Evolutionary conservation across 2,329 filamentous ascomycete species (phyloP).

Genomic region (Elsinoe necatrix): DNA sequence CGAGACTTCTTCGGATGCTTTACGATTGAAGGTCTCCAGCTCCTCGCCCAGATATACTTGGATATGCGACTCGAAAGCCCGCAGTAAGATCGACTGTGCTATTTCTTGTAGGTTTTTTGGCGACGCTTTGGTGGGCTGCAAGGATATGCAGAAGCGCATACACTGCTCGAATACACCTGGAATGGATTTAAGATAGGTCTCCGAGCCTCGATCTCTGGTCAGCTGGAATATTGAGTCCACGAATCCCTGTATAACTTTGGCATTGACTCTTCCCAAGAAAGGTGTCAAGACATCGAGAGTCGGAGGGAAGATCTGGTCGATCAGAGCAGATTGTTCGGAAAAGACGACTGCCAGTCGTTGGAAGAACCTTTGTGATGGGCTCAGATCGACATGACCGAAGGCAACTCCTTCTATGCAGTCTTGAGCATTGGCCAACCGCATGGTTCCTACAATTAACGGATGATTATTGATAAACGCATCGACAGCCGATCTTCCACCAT

Average conservation of each 20-base stretch:
- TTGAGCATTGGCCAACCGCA: constrained; percentile 62
- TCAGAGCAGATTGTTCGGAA: constrained; percentile 72
- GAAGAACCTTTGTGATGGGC: constrained; percentile 77
- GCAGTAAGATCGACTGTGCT: constrained; percentile 58
- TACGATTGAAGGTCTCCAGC: constrained; percentile 70
- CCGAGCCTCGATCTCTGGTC: constrained; percentile 64
- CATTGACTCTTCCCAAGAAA: constrained; percentile 72
- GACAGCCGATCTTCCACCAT: constrained; percentile 68
- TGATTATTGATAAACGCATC: constrained; percentile 83
- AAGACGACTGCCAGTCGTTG: constrained; percentile 63
- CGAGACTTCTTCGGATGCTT: constrained; percentile 67
- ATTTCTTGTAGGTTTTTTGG: constrained; percentile 54
- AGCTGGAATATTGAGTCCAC: constrained; percentile 79
- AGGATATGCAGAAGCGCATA: constrained; percentile 63
- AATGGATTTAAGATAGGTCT: constrained; percentile 75
- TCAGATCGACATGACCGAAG: constrained; percentile 61
- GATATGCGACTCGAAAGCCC: constrained; percentile 84
- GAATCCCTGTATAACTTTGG: constrained; percentile 78
- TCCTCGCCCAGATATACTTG: constrained; percentile 90
- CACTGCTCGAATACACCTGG: constrained; percentile 83
- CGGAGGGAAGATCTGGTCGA: constrained; percentile 73
- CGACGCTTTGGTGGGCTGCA: constrained; percentile 59
- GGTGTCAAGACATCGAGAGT: constrained; percentile 62
- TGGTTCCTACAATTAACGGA: constrained; percentile 66
- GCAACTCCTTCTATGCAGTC: constrained; percentile 69